Percentiles rank a stretch among this genome's conserved stretches.
These are phyloP conservation scores for Kewa caespitosa DNA, from an alignment of 179 eudicot genomes.

Conservation along the genomic window DNA sequence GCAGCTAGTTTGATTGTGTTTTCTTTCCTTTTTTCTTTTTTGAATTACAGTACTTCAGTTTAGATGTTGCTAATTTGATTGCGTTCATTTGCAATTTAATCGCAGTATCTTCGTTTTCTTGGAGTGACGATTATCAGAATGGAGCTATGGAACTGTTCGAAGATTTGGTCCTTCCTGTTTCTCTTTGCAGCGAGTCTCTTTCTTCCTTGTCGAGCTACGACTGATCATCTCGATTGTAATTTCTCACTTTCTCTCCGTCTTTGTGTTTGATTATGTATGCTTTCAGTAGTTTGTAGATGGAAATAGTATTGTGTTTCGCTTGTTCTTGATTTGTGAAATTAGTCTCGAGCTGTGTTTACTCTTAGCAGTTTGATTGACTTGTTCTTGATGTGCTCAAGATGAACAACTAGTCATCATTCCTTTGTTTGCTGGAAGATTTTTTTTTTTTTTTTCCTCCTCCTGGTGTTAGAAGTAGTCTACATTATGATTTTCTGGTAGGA, in stretches of 20 bases:
- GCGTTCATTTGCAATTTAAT: not conserved
- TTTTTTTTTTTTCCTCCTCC: too few relatives aligned
- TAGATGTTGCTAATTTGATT: not conserved
- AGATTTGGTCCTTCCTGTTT: not conserved
- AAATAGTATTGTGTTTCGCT: not conserved
- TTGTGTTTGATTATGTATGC: not conserved
- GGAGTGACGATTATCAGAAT: constrained; percentile 1
- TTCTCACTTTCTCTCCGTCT: constrained; percentile 12
- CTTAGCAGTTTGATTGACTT: not conserved
- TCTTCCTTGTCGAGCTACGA: constrained; percentile 17
- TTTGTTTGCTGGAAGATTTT: not conserved
- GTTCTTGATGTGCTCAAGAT: not conserved
- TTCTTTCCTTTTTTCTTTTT: too few relatives aligned
- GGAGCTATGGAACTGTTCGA: not conserved
- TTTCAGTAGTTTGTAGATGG: not conserved
- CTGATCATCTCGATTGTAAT: constrained; percentile 32
- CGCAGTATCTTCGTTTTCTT: not conserved
- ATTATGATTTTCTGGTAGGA: too few relatives aligned
- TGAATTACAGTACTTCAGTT: not conserved
- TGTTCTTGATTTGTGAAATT: not conserved
- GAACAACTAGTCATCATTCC: not conserved
- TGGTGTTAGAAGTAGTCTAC: too few relatives aligned
- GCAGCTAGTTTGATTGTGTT: not conserved
- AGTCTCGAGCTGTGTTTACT: not conserved
- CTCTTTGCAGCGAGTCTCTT: not conserved